Evolutionary conservation across 139 green algal genomes (phyloP).

Genomic region (Closterium sp.): DNA sequence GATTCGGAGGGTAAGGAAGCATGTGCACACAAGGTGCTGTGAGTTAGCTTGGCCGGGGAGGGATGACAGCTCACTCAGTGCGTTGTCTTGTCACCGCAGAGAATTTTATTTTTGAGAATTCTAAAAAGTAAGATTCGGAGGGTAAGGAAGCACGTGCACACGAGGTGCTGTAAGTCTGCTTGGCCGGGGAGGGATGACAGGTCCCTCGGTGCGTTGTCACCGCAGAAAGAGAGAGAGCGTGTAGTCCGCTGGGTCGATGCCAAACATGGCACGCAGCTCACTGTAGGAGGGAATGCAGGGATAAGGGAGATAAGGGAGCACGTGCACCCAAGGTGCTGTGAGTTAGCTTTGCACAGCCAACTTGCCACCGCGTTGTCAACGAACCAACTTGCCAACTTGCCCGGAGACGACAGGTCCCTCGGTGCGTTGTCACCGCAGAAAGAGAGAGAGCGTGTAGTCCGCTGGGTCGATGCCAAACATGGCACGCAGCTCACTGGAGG

Average conservation of each 20-base stretch:
- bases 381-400: too few species aligned
- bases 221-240: conserved; percentile 52
- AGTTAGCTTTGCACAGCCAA: too few species aligned
- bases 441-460: conserved; percentile 66
- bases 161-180: conserved; percentile 37
- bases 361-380: too few species aligned
- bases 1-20: too few species aligned
- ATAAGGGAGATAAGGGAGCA: too few species aligned
- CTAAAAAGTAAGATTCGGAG: conserved; percentile 57
- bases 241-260: conserved; percentile 73
- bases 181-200: conserved; percentile 87
- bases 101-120: too few species aligned
- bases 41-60: conserved; percentile 74
- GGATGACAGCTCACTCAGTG: conserved; percentile 86
- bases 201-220: conserved; percentile 76
- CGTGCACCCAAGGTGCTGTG: neutral
- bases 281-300: neutral
- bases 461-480: conserved; percentile 71
- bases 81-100: conserved; percentile 60
- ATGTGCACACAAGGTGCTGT: too few species aligned
- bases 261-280: conserved; percentile 72
- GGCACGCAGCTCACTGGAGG: conserved; percentile 63
- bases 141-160: too few species aligned
- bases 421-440: conserved; percentile 63
- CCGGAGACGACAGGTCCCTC: conserved; percentile 86